phyloP scores from a whole-genome alignment of 2,329 filamentous ascomycete species.

The Cordyceps javanica region DNA sequence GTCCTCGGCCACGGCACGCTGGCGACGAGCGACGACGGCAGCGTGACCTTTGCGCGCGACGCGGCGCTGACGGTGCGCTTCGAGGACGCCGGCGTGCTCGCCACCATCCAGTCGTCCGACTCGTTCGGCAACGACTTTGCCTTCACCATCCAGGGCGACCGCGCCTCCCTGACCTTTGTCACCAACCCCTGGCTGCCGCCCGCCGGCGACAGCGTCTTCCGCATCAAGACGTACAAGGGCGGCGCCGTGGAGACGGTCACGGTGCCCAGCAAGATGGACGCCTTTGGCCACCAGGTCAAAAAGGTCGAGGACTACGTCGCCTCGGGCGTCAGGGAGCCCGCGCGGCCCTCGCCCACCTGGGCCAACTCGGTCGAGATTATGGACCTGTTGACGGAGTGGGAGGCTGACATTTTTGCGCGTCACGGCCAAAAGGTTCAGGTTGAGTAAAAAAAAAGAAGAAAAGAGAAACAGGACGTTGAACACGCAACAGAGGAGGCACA shows the following conservation, averaged over 20 bases:
- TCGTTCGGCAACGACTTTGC: conserved; percentile 22
- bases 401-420: conserved; percentile 14
- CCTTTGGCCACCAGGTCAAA: conserved; percentile 21
- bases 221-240: conserved; percentile 19
- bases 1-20: conserved; percentile 20
- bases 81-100: conserved; percentile 19
- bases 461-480: neutral
- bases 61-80: conserved; percentile 20
- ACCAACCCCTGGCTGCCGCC: conserved; percentile 24
- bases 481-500: neutral
- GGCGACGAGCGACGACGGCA: conserved; percentile 15
- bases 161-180: conserved; percentile 19
- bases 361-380: conserved; percentile 22
- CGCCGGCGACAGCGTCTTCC: conserved; percentile 20
- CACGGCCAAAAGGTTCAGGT: conserved; percentile 6
- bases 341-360: conserved; percentile 21
- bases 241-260: conserved; percentile 17
- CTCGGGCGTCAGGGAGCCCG: conserved; percentile 16
- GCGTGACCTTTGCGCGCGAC: conserved; percentile 18
- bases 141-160: conserved; percentile 21
- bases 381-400: conserved; percentile 22
- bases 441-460: neutral
- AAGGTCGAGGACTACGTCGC: conserved; percentile 20
- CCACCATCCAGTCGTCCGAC: conserved; percentile 22
- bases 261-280: conserved; percentile 18